Percentiles rank a stretch among this genome's conserved stretches.
Evolutionary conservation across 2,329 filamentous ascomycete species (phyloP).

Genomic region (Fusarium annulatum): DNA sequence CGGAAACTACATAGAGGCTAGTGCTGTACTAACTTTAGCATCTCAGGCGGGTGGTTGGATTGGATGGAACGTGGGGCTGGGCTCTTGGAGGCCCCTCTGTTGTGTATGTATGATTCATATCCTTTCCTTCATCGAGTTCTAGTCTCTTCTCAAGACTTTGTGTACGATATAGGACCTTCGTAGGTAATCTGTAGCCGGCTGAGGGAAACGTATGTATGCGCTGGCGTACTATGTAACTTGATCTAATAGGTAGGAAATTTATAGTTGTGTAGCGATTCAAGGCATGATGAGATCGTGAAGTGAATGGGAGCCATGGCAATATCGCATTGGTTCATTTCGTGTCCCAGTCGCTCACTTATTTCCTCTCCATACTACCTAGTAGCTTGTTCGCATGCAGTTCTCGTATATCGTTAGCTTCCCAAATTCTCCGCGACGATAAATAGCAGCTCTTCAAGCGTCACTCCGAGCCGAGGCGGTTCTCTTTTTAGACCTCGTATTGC

Average conservation of each 20-base stretch:
- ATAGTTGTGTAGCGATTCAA: neutral
- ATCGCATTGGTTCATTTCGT: neutral
- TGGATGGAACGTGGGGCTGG: constrained; percentile 24
- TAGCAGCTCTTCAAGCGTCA: neutral
- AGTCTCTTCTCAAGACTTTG: neutral
- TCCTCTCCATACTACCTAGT: neutral
- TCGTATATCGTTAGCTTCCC: constrained; percentile 17
- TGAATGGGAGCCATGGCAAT: neutral
- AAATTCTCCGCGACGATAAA: constrained; percentile 13
- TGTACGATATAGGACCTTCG: neutral
- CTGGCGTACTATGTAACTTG: neutral
- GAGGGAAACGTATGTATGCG: neutral
- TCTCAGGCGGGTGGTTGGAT: constrained; percentile 4
- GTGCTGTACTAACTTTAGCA: neutral
- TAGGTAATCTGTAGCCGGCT: neutral
- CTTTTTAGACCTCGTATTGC: constrained; percentile 40
- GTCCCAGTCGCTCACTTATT: neutral
- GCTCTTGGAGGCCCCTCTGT: neutral
- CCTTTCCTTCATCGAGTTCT: neutral
- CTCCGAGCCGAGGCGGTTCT: neutral
- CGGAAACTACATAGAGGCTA: neutral
- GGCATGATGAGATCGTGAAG: neutral
- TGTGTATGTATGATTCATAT: neutral
- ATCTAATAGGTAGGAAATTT: neutral
- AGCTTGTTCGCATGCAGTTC: neutral